phyloP scores from a whole-genome alignment of 2,329 filamentous ascomycete genomes.

The Aspergillus pseudoviridinutans region DNA sequence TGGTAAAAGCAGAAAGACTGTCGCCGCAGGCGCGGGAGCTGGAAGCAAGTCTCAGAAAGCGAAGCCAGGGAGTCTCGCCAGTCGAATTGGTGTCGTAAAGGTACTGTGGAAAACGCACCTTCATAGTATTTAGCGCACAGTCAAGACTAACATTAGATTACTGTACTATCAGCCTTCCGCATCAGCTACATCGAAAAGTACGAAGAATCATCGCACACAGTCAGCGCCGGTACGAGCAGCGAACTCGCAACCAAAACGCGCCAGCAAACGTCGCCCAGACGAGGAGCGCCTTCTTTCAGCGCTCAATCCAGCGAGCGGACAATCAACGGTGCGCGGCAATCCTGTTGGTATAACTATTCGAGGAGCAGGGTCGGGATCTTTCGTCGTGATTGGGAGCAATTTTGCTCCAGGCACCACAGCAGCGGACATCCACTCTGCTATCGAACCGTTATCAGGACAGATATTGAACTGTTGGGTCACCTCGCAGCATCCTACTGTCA shows the following conservation, averaged over 20 bases:
- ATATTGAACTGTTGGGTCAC: slow-evolving; percentile 53
- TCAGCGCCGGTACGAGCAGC: slow-evolving; percentile 14
- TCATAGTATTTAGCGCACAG: background rate
- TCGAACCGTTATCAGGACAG: slow-evolving; percentile 50
- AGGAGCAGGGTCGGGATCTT: slow-evolving; percentile 51
- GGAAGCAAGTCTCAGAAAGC: slow-evolving; percentile 38
- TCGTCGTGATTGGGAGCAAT: slow-evolving; percentile 57
- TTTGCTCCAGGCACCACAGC: slow-evolving; percentile 64
- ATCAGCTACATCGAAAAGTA: slow-evolving; percentile 37
- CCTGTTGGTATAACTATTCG: slow-evolving; percentile 50
- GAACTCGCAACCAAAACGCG: slow-evolving; percentile 22
- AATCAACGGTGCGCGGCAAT: slow-evolving; percentile 30
- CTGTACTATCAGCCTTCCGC: slow-evolving; percentile 32
- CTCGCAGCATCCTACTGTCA: slow-evolving; percentile 52
- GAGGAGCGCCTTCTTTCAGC: slow-evolving; percentile 30
- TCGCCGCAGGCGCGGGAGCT: slow-evolving; percentile 42
- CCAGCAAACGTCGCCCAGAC: slow-evolving; percentile 32
- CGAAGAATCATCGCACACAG: slow-evolving; percentile 35
- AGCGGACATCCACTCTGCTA: slow-evolving; percentile 60
- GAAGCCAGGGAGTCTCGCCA: slow-evolving; percentile 51
- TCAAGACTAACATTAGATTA: slow-evolving; percentile 4
- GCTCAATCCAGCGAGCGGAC: slow-evolving; percentile 25
- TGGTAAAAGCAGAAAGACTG: slow-evolving; percentile 50
- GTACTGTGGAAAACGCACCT: slow-evolving; percentile 23
- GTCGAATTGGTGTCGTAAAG: slow-evolving; percentile 58